Percentiles rank a stretch among this genome's conserved stretches.
Evolutionary conservation across 805 yeast species (phyloP).

Genomic region (Blastobotrys mokoenaii): DNA sequence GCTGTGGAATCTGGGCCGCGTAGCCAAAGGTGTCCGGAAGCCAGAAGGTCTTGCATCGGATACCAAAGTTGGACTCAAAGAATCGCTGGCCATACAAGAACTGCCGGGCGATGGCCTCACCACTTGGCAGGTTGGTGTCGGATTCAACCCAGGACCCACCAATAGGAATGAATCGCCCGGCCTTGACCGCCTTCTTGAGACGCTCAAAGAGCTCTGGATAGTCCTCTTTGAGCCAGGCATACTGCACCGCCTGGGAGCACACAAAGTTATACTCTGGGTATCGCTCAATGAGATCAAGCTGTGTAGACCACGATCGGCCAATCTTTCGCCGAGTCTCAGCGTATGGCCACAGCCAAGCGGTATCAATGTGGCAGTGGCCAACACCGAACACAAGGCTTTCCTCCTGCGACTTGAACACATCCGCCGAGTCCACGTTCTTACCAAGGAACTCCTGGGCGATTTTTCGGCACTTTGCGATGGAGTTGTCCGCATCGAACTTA

Average conservation of each 20-base stretch:
- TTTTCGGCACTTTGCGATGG: constrained; percentile 52
- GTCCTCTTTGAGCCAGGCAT: constrained; percentile 80
- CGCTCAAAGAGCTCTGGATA: constrained; percentile 73
- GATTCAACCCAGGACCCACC: constrained; percentile 99
- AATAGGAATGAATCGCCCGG: constrained; percentile 75
- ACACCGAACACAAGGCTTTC: constrained; percentile 54
- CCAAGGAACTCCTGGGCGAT: constrained; percentile 63
- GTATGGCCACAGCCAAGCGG: constrained; percentile 99
- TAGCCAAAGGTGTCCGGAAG: constrained; percentile 97
- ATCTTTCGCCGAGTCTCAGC: constrained; percentile 91
- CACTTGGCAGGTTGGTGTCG: constrained; percentile 89
- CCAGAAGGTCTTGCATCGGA: constrained; percentile 76
- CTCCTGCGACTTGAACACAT: constrained; percentile 38
- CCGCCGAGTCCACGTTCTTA: constrained; percentile 50
- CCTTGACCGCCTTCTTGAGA: constrained; percentile 49
- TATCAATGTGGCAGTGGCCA: constrained; percentile 95
- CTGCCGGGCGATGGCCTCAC: constrained; percentile 86
- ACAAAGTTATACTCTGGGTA: constrained; percentile 93
- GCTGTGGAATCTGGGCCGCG: constrained; percentile 89
- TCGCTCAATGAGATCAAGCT: constrained; percentile 69
- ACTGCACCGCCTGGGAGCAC: constrained; percentile 95
- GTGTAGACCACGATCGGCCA: constrained; percentile 93
- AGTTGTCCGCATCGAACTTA: constrained; percentile 50
- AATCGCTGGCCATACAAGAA: constrained; percentile 85
- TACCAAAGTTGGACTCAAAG: constrained; percentile 71